These are phyloP conservation scores for Serendipita indica DNA, from an alignment of 768 basidiomycete genomes.

Conservation along the genomic window DNA sequence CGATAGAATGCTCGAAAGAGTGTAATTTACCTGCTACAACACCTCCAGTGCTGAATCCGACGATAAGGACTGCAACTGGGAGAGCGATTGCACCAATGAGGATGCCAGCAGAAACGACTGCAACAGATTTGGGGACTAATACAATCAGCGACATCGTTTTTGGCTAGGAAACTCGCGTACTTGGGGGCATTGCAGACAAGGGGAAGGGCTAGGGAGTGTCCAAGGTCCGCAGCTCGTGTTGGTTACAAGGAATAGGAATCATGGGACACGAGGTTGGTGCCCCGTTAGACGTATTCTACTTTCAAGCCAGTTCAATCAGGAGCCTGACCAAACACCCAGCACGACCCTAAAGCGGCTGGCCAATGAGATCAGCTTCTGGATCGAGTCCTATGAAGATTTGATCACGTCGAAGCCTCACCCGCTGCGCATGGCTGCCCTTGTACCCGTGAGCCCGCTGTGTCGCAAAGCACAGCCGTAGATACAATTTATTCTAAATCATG, in stretches of 20 bases:
- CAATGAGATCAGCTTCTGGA: too few relatives aligned
- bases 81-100: neutral
- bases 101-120: neutral
- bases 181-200: neutral
- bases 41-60: slow-evolving; percentile 11
- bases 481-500: too few relatives aligned
- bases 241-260: neutral
- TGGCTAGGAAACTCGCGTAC: neutral
- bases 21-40: slow-evolving; percentile 9
- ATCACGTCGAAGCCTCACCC: too few relatives aligned
- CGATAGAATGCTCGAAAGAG: neutral
- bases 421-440: too few relatives aligned
- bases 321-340: too few relatives aligned
- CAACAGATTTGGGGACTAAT: neutral
- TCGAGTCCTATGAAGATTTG: too few relatives aligned
- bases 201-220: neutral
- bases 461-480: too few relatives aligned
- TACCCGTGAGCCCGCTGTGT: too few relatives aligned
- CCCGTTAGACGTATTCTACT: too few relatives aligned
- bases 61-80: neutral
- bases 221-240: neutral
- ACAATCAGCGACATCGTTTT: neutral
- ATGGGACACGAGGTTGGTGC: neutral
- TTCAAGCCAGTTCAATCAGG: too few relatives aligned
- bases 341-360: too few relatives aligned